Evolutionary conservation across 352 stramenopile species (phyloP).

Genomic region (Phytophthora citrophthora): DNA sequence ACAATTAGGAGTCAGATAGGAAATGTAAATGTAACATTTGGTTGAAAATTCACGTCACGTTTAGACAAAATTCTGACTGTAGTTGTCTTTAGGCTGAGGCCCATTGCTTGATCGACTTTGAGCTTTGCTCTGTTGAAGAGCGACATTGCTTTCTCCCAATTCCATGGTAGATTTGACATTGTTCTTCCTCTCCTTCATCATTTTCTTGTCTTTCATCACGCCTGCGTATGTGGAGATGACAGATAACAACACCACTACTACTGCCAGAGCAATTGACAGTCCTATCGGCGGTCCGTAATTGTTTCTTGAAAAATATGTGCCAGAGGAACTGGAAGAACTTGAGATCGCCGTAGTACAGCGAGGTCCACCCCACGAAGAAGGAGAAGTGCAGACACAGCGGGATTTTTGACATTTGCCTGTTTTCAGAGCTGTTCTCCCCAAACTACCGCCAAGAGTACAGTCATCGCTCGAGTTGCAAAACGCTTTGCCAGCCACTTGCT

Average conservation of each 20-base stretch:
- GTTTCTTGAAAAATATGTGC: neutral
- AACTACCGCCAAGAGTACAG: neutral
- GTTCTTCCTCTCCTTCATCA: too few relatives aligned
- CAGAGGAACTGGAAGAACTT: neutral
- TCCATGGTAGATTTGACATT: too few relatives aligned
- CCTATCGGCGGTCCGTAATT: neutral
- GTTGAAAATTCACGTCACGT: too few relatives aligned
- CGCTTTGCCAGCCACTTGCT: slow-evolving; percentile 1
- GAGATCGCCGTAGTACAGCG: slow-evolving; percentile 1
- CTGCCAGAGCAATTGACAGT: neutral
- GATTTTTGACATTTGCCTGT: slow-evolving; percentile 2
- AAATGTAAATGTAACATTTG: too few relatives aligned
- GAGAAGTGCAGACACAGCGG: neutral
- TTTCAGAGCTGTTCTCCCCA: neutral
- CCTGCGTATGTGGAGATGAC: neutral
- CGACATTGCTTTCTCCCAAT: too few relatives aligned
- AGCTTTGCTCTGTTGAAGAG: too few relatives aligned
- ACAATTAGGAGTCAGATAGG: neutral
- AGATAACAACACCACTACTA: neutral
- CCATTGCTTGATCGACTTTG: too few relatives aligned
- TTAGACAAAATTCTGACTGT: too few relatives aligned
- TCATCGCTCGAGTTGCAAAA: slow-evolving; percentile 8
- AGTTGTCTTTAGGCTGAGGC: too few relatives aligned
- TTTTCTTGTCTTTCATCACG: neutral
- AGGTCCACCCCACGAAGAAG: neutral